phyloP scores from a whole-genome alignment of 495 filamentous ascomycete genomes.

The Penicillium turbatum region DNA sequence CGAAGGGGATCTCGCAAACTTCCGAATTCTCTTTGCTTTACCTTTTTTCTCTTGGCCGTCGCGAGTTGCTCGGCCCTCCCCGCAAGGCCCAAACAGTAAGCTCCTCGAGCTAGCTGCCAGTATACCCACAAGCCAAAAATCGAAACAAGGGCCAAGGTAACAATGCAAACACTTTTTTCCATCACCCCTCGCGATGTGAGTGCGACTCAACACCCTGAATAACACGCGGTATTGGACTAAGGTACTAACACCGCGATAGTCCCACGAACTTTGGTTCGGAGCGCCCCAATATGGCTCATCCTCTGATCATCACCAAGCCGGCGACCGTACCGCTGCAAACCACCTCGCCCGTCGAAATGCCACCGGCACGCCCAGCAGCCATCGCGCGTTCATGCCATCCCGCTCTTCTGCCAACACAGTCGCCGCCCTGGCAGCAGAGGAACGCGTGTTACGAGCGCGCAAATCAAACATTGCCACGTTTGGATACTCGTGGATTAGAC shows the following conservation, averaged over 20 bases:
- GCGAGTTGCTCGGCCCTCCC: not conserved
- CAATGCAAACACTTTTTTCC: constrained; percentile 67
- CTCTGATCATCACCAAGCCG: constrained; percentile 17
- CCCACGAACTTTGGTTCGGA: constrained; percentile 68
- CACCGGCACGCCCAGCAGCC: constrained; percentile 15
- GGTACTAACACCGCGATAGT: constrained; percentile 37
- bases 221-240: not conserved
- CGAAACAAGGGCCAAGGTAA: constrained; percentile 16
- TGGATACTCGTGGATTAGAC: constrained; percentile 73
- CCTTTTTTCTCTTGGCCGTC: too few species aligned
- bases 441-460: constrained; percentile 60
- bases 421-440: constrained; percentile 61
- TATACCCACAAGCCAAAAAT: not conserved
- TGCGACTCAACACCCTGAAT: not conserved
- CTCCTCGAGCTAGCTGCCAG: not conserved
- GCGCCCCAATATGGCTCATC: constrained; percentile 47
- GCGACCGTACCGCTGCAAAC: constrained; percentile 16
- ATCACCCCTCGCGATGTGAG: constrained; percentile 69
- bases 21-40: too few species aligned
- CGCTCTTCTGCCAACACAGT: constrained; percentile 40
- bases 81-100: not conserved
- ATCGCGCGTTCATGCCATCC: constrained; percentile 27
- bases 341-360: constrained; percentile 31
- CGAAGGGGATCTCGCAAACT: not conserved
- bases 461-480: constrained; percentile 70